Evolutionary conservation across 331 rosid genomes (phyloP).

Genomic region (Spiraea crenata): DNA sequence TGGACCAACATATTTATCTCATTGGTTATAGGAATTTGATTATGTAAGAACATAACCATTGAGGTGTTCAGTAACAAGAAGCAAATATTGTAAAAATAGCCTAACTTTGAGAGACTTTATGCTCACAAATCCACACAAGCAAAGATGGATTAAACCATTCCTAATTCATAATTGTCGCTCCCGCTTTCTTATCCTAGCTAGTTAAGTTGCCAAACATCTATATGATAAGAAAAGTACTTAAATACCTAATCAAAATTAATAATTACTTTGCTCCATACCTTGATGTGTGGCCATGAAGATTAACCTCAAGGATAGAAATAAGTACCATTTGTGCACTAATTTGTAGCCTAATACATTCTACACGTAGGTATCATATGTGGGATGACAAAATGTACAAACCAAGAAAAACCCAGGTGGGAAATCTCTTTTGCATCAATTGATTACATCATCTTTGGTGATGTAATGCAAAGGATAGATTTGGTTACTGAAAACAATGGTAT

Average conservation of each 20-base stretch:
- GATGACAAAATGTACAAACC: slow-evolving; percentile 10
- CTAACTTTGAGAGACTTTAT: neutral
- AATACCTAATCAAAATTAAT: neutral
- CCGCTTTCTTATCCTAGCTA: neutral
- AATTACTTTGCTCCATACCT: neutral
- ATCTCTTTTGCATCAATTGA: neutral
- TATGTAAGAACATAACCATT: neutral
- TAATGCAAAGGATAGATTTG: too few relatives aligned
- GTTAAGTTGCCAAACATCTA: slow-evolving; percentile 9
- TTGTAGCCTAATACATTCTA: neutral
- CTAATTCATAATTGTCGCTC: neutral
- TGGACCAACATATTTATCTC: neutral
- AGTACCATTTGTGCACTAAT: slow-evolving; percentile 2
- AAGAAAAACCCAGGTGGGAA: neutral
- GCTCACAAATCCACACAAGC: neutral
- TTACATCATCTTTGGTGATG: too few relatives aligned
- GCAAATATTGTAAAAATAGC: neutral
- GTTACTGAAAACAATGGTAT: too few relatives aligned
- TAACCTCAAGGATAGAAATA: neutral
- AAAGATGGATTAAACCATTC: neutral
- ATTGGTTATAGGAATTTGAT: neutral
- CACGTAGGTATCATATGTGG: slow-evolving; percentile 9
- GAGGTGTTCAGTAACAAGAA: neutral
- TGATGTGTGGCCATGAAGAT: slow-evolving; percentile 4
- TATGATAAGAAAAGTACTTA: neutral